Conservation (phyloP, 176 grass and related monocot genomes). For the Puccinellia tenuiflora region DNA sequence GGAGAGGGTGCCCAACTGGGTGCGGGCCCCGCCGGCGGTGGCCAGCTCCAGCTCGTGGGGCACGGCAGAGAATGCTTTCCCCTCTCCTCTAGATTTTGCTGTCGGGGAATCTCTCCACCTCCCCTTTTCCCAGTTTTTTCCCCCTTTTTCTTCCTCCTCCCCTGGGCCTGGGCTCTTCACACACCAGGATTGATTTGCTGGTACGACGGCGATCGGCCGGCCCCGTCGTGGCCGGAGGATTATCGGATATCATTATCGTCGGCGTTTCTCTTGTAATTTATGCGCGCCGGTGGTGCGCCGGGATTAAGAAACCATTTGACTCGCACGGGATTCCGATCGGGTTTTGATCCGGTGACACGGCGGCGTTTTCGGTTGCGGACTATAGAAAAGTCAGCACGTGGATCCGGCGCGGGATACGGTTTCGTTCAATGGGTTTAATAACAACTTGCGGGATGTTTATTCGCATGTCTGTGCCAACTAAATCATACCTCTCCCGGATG, state of each 20-base stretch:
- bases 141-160: neutral
- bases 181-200: no score
- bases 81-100: conserved; percentile 57
- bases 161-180: no score
- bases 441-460: neutral
- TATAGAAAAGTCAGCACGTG: conserved; percentile 27
- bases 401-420: conserved; percentile 9
- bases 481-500: neutral
- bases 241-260: neutral
- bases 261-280: neutral
- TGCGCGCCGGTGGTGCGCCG: neutral
- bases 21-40: conserved; percentile 24
- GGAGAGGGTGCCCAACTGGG: no score
- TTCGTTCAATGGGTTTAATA: no score
- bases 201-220: neutral
- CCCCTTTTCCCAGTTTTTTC: neutral
- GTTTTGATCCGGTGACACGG: neutral
- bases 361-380: neutral
- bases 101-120: conserved; percentile 77
- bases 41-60: conserved; percentile 22
- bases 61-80: conserved; percentile 36
- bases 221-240: no score
- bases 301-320: neutral
- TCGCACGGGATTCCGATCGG: neutral
- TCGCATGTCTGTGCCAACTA: conserved; percentile 8